phyloP scores from a whole-genome alignment of 768 basidiomycete species.

The Suillus placidus region DNA sequence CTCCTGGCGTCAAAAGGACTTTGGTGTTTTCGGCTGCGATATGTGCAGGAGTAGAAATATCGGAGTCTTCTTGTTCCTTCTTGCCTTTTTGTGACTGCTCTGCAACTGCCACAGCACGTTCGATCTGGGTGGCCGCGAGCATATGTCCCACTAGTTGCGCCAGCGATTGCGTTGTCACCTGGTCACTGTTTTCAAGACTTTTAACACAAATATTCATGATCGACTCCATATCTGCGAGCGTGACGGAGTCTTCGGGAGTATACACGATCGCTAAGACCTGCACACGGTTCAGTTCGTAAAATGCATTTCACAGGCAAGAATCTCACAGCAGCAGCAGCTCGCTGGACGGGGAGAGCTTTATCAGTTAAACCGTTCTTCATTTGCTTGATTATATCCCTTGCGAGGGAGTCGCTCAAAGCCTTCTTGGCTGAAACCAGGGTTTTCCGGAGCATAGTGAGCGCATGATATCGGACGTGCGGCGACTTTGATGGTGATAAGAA shows the following conservation, averaged over 20 bases:
- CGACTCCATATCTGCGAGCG: constrained; percentile 74
- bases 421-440: constrained; percentile 78
- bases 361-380: constrained; percentile 76
- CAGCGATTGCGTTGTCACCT: constrained; percentile 77
- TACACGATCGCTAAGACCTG: constrained; percentile 63
- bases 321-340: constrained; percentile 76
- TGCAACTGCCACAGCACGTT: constrained; percentile 48
- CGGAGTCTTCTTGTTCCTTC: constrained; percentile 65
- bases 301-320: constrained; percentile 8
- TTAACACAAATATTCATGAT: constrained; percentile 69
- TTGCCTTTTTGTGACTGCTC: constrained; percentile 60
- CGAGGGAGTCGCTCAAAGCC: constrained; percentile 75
- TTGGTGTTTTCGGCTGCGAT: constrained; percentile 58
- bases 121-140: constrained; percentile 80
- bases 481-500: constrained; percentile 47
- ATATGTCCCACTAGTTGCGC: constrained; percentile 82
- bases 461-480: constrained; percentile 80
- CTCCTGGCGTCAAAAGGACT: constrained; percentile 67
- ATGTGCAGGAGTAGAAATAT: constrained; percentile 49
- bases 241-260: constrained; percentile 54
- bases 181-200: constrained; percentile 81
- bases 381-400: constrained; percentile 85
- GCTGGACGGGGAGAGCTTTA: constrained; percentile 83
- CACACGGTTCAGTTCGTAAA: constrained; percentile 19
- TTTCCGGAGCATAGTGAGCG: constrained; percentile 77